Conservation (phyloP, 1,139 yeast species). For the Taphrina communis region DNA sequence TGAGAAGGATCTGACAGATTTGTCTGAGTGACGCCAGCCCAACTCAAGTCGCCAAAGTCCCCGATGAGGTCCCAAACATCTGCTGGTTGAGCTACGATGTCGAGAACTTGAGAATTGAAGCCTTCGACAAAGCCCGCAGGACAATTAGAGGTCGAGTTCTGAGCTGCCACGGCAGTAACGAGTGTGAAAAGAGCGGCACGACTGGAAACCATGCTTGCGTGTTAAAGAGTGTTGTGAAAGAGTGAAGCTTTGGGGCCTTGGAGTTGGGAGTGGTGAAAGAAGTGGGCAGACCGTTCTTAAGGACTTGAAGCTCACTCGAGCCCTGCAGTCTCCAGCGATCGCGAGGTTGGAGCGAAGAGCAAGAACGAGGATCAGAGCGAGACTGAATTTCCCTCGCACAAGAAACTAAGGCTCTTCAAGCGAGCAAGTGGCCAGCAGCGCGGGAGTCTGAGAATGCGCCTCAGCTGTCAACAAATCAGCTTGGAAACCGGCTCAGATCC, state of each 20-base stretch:
- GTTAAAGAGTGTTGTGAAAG: not conserved
- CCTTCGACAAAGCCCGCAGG: constrained; percentile 14
- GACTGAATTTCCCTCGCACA: not conserved
- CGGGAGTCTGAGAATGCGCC: constrained; percentile 4
- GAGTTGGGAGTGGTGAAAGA: not conserved
- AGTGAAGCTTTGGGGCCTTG: not conserved
- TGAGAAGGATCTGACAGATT: not conserved
- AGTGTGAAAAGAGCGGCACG: constrained; percentile 10
- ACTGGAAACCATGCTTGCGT: constrained; percentile 5
- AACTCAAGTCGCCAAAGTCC: constrained; percentile 9
- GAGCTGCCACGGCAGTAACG: constrained; percentile 15
- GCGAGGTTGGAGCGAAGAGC: not conserved
- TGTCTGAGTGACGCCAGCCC: constrained; percentile 12
- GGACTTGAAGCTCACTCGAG: not conserved
- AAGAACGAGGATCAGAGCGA: not conserved
- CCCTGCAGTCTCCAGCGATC: too few species aligned
- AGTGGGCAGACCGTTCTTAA: not conserved
- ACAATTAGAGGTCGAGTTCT: constrained; percentile 3
- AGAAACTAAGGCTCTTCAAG: not conserved
- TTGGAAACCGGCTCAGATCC: constrained; percentile 1
- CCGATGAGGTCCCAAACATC: constrained; percentile 10
- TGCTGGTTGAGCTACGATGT: constrained; percentile 4
- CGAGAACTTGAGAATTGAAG: constrained; percentile 11
- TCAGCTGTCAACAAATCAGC: constrained; percentile 2
- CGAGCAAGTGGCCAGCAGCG: not conserved